These are phyloP conservation scores for Boletellus ananas DNA, from an alignment of 768 basidiomycete genomes.

Conservation along the genomic window DNA sequence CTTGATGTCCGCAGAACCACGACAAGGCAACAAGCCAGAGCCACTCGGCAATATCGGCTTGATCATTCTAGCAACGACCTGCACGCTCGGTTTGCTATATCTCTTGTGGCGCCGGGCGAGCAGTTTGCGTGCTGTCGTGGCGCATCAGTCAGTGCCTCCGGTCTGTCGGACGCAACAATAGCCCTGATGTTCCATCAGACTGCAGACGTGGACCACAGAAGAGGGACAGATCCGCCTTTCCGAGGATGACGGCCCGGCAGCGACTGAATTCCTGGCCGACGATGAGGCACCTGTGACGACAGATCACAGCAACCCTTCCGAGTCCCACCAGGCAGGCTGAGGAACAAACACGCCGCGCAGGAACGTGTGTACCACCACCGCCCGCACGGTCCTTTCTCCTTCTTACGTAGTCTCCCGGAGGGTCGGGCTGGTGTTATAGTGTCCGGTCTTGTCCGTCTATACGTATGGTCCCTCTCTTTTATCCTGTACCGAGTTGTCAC, in stretches of 20 bases:
- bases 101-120: constrained; percentile 62
- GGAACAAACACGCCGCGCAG: constrained; percentile 1
- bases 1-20: constrained; percentile 45
- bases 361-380: neutral
- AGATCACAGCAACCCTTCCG: constrained; percentile 20
- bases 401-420: neutral
- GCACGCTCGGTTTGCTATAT: constrained; percentile 54
- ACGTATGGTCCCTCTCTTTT: neutral
- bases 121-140: constrained; percentile 52
- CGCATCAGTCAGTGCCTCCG: constrained; percentile 49
- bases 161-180: neutral
- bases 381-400: neutral
- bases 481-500: neutral
- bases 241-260: constrained; percentile 68
- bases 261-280: constrained; percentile 59
- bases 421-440: neutral
- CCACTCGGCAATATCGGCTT: constrained; percentile 56
- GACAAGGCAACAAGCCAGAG: constrained; percentile 55
- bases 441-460: neutral
- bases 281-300: constrained; percentile 46
- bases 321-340: constrained; percentile 10
- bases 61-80: constrained; percentile 55
- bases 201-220: constrained; percentile 50
- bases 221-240: constrained; percentile 66
- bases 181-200: constrained; percentile 32